Percentiles rank a stretch among this genome's conserved stretches.
Conservation (phyloP, 192 early-diverging fungal species). For the Fimicolochytrium jonesii region DNA sequence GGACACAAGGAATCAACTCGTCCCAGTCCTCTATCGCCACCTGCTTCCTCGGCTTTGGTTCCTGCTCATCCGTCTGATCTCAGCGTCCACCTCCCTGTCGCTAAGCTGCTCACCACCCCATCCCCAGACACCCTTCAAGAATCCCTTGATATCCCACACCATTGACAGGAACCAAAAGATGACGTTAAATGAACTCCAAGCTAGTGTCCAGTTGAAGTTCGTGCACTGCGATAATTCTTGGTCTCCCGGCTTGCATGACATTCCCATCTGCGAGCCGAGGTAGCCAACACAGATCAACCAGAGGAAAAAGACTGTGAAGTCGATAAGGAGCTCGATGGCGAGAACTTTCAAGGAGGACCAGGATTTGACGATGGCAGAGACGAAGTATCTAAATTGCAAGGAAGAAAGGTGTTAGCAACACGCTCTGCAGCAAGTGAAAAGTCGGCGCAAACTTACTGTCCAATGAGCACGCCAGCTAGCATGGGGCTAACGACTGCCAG, state of each 20-base stretch:
- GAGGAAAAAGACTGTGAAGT: slow-evolving; percentile 15
- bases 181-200: slow-evolving; percentile 26
- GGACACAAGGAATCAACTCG: too few species aligned
- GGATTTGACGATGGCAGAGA: slow-evolving; percentile 29
- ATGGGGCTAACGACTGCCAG: slow-evolving; percentile 25
- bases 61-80: slow-evolving; percentile 25
- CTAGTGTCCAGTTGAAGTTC: slow-evolving; percentile 30
- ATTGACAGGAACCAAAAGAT: slow-evolving; percentile 25
- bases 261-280: neutral
- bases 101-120: slow-evolving; percentile 30
- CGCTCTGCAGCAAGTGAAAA: neutral
- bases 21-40: slow-evolving; percentile 10
- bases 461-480: slow-evolving; percentile 30
- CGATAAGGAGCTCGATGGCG: slow-evolving; percentile 26
- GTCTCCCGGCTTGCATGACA: slow-evolving; percentile 1
- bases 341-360: slow-evolving; percentile 37
- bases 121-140: slow-evolving; percentile 18
- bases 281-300: slow-evolving; percentile 23
- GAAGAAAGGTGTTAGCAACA: neutral
- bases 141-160: slow-evolving; percentile 24
- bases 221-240: slow-evolving; percentile 3
- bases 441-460: slow-evolving; percentile 34
- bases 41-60: slow-evolving; percentile 7
- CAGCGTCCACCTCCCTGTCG: slow-evolving; percentile 29
- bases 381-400: slow-evolving; percentile 26